phyloP scores from a whole-genome alignment of 768 basidiomycete genomes.

The Lyophyllum semitale region DNA sequence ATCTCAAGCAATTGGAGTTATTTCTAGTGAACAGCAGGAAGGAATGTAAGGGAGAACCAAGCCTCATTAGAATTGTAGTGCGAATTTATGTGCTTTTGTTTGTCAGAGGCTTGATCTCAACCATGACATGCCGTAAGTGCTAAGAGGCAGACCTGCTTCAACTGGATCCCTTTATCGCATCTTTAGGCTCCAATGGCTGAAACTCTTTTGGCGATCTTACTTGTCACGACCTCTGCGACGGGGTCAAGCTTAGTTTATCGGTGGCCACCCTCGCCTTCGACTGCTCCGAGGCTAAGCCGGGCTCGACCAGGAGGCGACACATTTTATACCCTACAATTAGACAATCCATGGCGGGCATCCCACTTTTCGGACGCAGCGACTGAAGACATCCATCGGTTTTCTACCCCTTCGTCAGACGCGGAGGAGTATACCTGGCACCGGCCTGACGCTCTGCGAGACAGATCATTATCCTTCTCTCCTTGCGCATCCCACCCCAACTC shows the following conservation, averaged over 20 bases:
- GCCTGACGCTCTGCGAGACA: constrained; percentile 47
- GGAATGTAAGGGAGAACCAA: too few relatives aligned
- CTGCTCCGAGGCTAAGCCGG: constrained; percentile 70
- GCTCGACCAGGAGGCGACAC: constrained; percentile 51
- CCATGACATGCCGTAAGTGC: neutral
- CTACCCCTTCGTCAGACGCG: constrained; percentile 22
- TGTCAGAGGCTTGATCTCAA: neutral
- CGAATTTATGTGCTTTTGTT: constrained; percentile 6
- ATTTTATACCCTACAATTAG: constrained; percentile 51
- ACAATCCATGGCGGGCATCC: constrained; percentile 76
- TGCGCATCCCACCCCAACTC: constrained; percentile 47
- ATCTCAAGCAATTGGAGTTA: too few relatives aligned
- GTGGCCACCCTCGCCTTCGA: constrained; percentile 77
- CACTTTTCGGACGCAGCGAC: constrained; percentile 42
- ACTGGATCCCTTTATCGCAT: neutral
- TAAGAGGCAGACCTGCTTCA: neutral
- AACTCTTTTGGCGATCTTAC: constrained; percentile 75
- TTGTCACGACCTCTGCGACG: constrained; percentile 84
- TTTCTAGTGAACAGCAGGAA: too few relatives aligned
- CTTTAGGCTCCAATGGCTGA: constrained; percentile 57
- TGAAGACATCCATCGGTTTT: constrained; percentile 22
- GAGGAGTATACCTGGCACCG: constrained; percentile 69
- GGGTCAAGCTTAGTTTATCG: constrained; percentile 78
- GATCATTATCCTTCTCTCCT: constrained; percentile 54
- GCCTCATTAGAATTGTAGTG: too few relatives aligned